Percentiles rank a stretch among this genome's conserved stretches.
Evolutionary conservation across 2,329 filamentous ascomycete genomes (phyloP).

Genomic region (Penicillium sp.): DNA sequence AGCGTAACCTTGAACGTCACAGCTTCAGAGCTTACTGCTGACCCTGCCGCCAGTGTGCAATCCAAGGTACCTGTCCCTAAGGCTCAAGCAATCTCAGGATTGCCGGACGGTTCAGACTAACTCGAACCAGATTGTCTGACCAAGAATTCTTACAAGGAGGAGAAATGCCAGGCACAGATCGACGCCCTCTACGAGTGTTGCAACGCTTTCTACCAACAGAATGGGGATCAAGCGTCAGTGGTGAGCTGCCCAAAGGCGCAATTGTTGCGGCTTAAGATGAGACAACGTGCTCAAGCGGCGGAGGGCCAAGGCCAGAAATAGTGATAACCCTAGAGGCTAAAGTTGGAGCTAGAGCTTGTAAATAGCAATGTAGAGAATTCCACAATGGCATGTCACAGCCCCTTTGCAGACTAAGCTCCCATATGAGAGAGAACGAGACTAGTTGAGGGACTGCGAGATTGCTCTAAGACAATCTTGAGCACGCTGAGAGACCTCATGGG

Average conservation of each 20-base stretch:
- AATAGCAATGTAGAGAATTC: constrained; percentile 7
- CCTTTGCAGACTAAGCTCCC: constrained; percentile 57
- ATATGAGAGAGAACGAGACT: constrained; percentile 63
- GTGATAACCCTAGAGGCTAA: neutral
- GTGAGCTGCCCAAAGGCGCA: constrained; percentile 84
- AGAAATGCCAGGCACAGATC: constrained; percentile 76
- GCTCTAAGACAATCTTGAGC: constrained; percentile 98
- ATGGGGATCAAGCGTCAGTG: constrained; percentile 75
- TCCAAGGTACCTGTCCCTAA: constrained; percentile 69
- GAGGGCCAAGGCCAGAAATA: constrained; percentile 20
- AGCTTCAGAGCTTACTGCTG: constrained; percentile 14
- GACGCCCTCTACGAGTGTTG: constrained; percentile 94
- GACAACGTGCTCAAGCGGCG: constrained; percentile 64
- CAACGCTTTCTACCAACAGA: constrained; percentile 79
- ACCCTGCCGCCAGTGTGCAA: constrained; percentile 69
- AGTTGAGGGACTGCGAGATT: constrained; percentile 73
- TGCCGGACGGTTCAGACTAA: constrained; percentile 7
- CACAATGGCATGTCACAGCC: constrained; percentile 48
- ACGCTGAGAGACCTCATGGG: constrained; percentile 82
- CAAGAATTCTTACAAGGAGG: constrained; percentile 83
- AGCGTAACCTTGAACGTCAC: neutral
- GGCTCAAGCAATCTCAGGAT: constrained; percentile 15
- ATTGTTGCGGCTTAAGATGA: constrained; percentile 81
- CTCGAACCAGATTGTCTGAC: constrained; percentile 71
- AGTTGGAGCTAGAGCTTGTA: neutral